Percentiles rank a stretch among this genome's conserved stretches.
Conservation (phyloP, 2,329 filamentous ascomycete genomes). For the Colletotrichum camelliae region DNA sequence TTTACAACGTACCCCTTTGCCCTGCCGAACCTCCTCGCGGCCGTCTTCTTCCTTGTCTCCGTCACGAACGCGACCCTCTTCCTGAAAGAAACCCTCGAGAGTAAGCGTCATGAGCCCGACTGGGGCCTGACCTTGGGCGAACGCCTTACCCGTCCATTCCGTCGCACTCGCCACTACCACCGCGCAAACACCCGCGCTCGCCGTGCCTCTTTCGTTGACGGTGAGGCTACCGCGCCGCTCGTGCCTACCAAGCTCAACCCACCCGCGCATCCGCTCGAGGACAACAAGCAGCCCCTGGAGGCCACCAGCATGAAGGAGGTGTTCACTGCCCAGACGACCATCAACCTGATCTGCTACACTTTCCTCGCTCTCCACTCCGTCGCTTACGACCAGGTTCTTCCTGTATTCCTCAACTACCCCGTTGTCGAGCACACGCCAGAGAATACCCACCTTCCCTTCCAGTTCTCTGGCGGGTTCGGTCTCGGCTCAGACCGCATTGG, state of each 20-base stretch:
- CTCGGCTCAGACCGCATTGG: constrained; percentile 77
- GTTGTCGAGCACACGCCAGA: constrained; percentile 60
- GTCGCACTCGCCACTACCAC: constrained; percentile 27
- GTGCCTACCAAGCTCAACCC: constrained; percentile 42
- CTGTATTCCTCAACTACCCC: constrained; percentile 86
- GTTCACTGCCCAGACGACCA: constrained; percentile 74
- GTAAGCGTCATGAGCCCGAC: constrained; percentile 71
- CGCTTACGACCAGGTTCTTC: constrained; percentile 85
- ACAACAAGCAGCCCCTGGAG: constrained; percentile 11
- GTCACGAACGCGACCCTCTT: constrained; percentile 79
- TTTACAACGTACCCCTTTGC: constrained; percentile 81
- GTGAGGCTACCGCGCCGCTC: constrained; percentile 62
- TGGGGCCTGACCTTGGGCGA: constrained; percentile 78
- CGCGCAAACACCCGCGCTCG: constrained; percentile 33
- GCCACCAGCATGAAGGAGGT: constrained; percentile 62
- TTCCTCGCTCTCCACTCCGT: constrained; percentile 83
- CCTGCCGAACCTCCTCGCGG: constrained; percentile 82
- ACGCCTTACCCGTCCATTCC: constrained; percentile 55
- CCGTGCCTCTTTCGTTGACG: constrained; percentile 56
- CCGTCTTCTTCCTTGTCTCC: constrained; percentile 78
- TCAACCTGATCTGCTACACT: constrained; percentile 80
- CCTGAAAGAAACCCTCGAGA: constrained; percentile 83
- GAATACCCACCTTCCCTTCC: constrained; percentile 73
- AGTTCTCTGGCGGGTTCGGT: constrained; percentile 84
- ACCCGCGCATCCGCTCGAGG: constrained; percentile 24